Evolutionary conservation across 2,329 filamentous ascomycete genomes (phyloP).

Genomic region (Magnaporthiopsis rhizophila): DNA sequence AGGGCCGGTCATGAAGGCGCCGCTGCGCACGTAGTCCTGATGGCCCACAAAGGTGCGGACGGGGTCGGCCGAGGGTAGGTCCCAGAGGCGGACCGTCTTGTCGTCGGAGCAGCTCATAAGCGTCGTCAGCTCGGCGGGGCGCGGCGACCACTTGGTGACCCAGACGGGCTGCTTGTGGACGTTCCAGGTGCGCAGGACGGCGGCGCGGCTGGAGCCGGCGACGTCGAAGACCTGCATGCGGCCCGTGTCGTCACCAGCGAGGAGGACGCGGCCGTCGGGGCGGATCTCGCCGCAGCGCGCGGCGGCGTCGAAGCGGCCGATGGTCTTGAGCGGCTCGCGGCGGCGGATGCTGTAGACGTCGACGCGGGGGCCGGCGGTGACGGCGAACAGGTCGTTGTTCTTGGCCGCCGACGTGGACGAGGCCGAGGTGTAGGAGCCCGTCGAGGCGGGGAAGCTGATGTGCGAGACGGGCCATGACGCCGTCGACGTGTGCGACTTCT

Average conservation of each 20-base stretch:
- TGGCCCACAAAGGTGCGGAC: conserved; percentile 77
- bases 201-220: conserved; percentile 54
- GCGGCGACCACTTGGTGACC: conserved; percentile 82
- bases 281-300: conserved; percentile 85
- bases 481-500: conserved; percentile 81
- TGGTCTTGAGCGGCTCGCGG: conserved; percentile 85
- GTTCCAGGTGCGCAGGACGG: conserved; percentile 91
- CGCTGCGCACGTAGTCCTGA: conserved; percentile 83
- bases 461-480: conserved; percentile 85
- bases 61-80: conserved; percentile 72
- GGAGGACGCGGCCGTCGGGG: conserved; percentile 78
- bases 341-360: conserved; percentile 92
- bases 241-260: conserved; percentile 86
- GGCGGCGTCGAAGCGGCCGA: conserved; percentile 86
- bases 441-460: conserved; percentile 62
- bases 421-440: conserved; percentile 21
- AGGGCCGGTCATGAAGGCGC: conserved; percentile 71
- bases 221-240: conserved; percentile 94
- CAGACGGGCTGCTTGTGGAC: conserved; percentile 92
- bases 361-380: conserved; percentile 88
- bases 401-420: conserved; percentile 27
- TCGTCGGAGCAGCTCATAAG: conserved; percentile 90
- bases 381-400: conserved; percentile 70
- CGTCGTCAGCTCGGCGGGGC: conserved; percentile 62
- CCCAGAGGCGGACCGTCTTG: conserved; percentile 87